phyloP scores from a whole-genome alignment of 805 yeast species.

The Brettanomyces custersianus region DNA sequence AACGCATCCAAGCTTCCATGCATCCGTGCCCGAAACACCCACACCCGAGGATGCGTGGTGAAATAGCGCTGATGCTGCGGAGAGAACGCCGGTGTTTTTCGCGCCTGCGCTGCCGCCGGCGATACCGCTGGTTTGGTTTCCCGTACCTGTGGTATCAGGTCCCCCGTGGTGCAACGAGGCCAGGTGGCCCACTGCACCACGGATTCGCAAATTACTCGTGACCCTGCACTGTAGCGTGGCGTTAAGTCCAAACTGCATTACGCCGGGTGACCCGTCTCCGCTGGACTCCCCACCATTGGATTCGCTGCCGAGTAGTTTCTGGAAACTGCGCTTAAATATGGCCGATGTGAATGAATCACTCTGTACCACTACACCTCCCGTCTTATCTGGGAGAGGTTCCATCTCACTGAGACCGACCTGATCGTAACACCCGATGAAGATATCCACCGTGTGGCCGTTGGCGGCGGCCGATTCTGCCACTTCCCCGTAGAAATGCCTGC shows the following conservation, averaged over 20 bases:
- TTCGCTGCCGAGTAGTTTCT: constrained; percentile 40
- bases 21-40: constrained; percentile 45
- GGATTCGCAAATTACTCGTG: constrained; percentile 39
- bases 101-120: too few species aligned
- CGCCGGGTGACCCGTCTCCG: constrained; percentile 25
- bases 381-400: constrained; percentile 46
- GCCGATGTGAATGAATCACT: constrained; percentile 61
- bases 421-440: constrained; percentile 60
- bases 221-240: constrained; percentile 51
- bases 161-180: constrained; percentile 28
- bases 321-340: constrained; percentile 57
- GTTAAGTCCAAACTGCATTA: constrained; percentile 45
- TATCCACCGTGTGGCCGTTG: constrained; percentile 46
- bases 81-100: background rate
- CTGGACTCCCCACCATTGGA: background rate
- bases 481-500: constrained; percentile 37
- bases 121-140: background rate
- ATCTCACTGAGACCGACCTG: constrained; percentile 62
- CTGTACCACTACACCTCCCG: constrained; percentile 58
- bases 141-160: background rate
- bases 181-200: constrained; percentile 59
- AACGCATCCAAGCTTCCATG: constrained; percentile 52
- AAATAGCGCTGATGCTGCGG: background rate
- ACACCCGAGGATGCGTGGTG: constrained; percentile 17
- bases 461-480: constrained; percentile 39